Conservation (phyloP, 202 grass and related monocot genomes). For the Zoysia matrella region DNA sequence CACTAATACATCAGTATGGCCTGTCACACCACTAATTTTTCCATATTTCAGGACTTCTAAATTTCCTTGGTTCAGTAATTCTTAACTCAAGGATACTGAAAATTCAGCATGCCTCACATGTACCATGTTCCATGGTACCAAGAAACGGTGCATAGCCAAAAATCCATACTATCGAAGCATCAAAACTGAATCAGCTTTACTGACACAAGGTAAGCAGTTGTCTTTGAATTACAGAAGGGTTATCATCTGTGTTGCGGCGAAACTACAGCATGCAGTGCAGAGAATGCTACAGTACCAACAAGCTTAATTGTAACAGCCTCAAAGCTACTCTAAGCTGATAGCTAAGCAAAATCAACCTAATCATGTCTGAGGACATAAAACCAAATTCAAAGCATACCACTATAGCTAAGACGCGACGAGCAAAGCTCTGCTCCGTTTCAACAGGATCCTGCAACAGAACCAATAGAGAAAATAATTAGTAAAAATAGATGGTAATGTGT, state of each 20-base stretch:
- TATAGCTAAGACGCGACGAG: conserved; percentile 75
- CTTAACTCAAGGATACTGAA: not conserved
- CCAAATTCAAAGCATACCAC: conserved; percentile 56
- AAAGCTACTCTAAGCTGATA: not conserved
- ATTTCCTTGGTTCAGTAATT: conserved; percentile 9
- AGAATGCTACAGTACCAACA: not conserved
- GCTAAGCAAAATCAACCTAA: conserved; percentile 6
- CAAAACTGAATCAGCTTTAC: not conserved
- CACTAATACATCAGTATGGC: not conserved
- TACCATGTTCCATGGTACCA: not conserved
- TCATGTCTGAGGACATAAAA: conserved; percentile 11
- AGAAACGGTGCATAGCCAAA: not conserved
- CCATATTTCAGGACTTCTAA: not conserved
- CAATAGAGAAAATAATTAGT: conserved; percentile 32
- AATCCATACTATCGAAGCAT: not conserved
- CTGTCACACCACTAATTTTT: not conserved
- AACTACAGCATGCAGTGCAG: not conserved
- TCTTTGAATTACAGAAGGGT: conserved; percentile 17
- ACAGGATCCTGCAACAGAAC: conserved; percentile 75
- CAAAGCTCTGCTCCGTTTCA: conserved; percentile 94
- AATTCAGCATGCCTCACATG: not conserved
- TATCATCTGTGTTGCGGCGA: not conserved
- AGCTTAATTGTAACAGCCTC: conserved; percentile 1
- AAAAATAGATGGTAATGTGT: not conserved
- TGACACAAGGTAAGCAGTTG: not conserved